These are phyloP conservation scores for Kingdonia uniflora DNA, from an alignment of 164 flowering plant species.

Conservation along the genomic window DNA sequence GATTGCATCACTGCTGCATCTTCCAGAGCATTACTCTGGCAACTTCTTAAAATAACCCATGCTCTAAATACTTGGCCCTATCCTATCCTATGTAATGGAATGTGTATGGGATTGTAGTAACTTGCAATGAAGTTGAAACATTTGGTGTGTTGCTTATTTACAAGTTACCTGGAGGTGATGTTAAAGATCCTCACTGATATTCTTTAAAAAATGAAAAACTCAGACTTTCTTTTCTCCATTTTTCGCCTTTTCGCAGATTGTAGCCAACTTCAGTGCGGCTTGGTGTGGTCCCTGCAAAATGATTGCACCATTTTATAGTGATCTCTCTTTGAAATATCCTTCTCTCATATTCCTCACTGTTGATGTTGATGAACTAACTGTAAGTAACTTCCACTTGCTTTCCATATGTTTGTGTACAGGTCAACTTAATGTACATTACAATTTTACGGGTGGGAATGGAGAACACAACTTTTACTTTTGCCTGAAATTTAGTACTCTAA, in stretches of 20 bases:
- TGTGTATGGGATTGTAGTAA: background rate
- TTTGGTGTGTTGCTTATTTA: background rate
- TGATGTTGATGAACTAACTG: slow-evolving; percentile 86
- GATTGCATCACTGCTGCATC: too few species aligned
- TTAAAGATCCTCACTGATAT: background rate
- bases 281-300: slow-evolving; percentile 98
- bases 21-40: too few species aligned
- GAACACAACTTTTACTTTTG: too few species aligned
- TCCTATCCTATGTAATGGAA: background rate
- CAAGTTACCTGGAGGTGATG: background rate
- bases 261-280: slow-evolving; percentile 88
- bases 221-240: too few species aligned
- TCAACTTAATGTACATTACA: too few species aligned
- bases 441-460: too few species aligned
- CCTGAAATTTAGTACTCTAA: too few species aligned
- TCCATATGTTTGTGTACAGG: too few species aligned
- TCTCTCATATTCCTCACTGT: slow-evolving; percentile 60
- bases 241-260: slow-evolving; percentile 53
- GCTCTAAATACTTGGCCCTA: background rate
- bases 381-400: slow-evolving; percentile 28
- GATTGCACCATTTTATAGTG: slow-evolving; percentile 60
- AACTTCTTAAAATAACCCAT: too few species aligned
- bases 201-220: background rate
- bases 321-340: slow-evolving; percentile 65
- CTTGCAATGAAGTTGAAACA: background rate